These are phyloP conservation scores for Starmerella vitae DNA, from an alignment of 805 yeast species.

Conservation along the genomic window DNA sequence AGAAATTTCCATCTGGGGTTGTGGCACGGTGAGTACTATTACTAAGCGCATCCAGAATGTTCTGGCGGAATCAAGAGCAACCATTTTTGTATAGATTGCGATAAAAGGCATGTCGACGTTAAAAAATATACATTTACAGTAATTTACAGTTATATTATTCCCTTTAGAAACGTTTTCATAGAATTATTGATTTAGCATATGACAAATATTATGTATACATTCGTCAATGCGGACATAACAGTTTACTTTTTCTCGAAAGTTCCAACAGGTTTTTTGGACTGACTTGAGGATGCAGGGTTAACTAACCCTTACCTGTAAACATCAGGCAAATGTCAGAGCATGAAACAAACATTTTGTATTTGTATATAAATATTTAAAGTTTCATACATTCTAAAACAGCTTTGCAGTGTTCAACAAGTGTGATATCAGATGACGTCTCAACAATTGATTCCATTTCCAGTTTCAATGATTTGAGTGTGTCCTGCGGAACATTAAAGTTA, in stretches of 20 bases:
- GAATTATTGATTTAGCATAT: too few relatives aligned
- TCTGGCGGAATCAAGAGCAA: slow-evolving; percentile 5
- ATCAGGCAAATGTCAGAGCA: too few relatives aligned
- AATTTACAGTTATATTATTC: background rate
- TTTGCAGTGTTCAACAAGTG: slow-evolving; percentile 23
- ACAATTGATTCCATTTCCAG: background rate
- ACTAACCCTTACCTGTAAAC: too few relatives aligned
- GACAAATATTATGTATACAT: background rate
- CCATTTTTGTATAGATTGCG: background rate
- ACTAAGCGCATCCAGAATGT: slow-evolving; percentile 13
- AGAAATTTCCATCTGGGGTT: slow-evolving; percentile 8
- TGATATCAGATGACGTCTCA: slow-evolving; percentile 20
- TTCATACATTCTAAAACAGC: slow-evolving; percentile 9
- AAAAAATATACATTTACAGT: background rate
- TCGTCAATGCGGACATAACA: background rate
- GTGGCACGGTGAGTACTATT: background rate
- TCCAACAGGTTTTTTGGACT: too few relatives aligned
- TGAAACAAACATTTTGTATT: too few relatives aligned
- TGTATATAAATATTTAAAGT: too few relatives aligned
- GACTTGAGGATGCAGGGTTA: too few relatives aligned
- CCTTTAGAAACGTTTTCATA: too few relatives aligned
- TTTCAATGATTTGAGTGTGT: slow-evolving; percentile 1
- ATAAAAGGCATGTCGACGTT: background rate
- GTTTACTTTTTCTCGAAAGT: slow-evolving; percentile 3
- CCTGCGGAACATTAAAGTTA: slow-evolving; percentile 15